Conservation (phyloP, 495 filamentous ascomycete species). For the Trichoderma reesei region DNA sequence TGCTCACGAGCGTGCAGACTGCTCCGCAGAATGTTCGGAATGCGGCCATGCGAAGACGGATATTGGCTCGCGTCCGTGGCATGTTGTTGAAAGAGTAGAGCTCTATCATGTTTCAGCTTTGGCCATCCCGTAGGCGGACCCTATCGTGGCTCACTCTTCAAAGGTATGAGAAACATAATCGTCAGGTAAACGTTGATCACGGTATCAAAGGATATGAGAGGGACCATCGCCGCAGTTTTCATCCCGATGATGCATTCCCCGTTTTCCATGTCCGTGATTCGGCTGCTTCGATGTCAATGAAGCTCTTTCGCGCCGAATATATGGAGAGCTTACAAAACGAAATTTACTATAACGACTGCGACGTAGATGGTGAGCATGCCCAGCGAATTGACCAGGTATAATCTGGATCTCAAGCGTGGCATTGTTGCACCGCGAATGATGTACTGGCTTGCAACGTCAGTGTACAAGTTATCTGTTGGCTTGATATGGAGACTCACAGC, state of each 20-base stretch:
- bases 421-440: constrained; percentile 35
- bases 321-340: constrained; percentile 35
- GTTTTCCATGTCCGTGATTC: constrained; percentile 35
- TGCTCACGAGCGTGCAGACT: constrained; percentile 36
- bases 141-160: constrained; percentile 28
- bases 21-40: constrained; percentile 41
- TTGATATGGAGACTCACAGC: constrained; percentile 26
- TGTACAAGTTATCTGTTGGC: neutral
- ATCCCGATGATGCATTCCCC: constrained; percentile 45
- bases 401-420: constrained; percentile 34
- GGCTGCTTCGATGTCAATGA: constrained; percentile 23
- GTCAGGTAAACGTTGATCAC: constrained; percentile 46
- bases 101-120: constrained; percentile 14
- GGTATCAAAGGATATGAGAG: constrained; percentile 40
- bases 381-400: constrained; percentile 44
- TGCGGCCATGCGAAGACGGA: constrained; percentile 30
- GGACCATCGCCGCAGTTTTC: constrained; percentile 37
- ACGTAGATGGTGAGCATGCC: constrained; percentile 40
- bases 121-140: neutral
- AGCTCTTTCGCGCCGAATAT: neutral
- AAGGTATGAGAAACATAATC: constrained; percentile 37
- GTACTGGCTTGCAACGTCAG: constrained; percentile 23
- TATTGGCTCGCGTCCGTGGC: constrained; percentile 23
- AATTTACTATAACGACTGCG: constrained; percentile 38
- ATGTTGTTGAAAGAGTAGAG: constrained; percentile 32